Percentiles rank a stretch among this genome's conserved stretches.
Evolutionary conservation across 192 early-diverging fungal species (phyloP).

Genomic region (Diversispora eburnea): DNA sequence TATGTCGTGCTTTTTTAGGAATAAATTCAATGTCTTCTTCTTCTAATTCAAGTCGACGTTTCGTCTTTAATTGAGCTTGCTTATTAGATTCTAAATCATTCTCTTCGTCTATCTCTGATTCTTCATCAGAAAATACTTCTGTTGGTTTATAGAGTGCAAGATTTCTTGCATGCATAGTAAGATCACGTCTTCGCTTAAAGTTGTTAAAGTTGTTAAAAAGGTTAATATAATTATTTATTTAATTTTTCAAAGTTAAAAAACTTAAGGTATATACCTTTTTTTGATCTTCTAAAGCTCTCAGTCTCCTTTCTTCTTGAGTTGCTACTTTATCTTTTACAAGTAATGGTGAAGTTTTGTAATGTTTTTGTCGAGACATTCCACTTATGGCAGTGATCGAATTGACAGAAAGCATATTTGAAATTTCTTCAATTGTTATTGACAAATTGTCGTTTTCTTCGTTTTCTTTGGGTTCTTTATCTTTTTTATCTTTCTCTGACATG

Average conservation of each 20-base stretch:
- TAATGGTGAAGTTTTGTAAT: slow-evolving; percentile 25
- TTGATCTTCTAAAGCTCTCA: slow-evolving; percentile 40
- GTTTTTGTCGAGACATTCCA: neutral
- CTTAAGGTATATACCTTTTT: slow-evolving; percentile 33
- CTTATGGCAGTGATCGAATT: neutral
- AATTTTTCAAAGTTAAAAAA: neutral
- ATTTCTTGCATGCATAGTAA: slow-evolving; percentile 43
- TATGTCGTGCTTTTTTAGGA: neutral
- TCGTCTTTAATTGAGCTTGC: slow-evolving; percentile 19
- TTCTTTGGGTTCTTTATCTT: neutral
- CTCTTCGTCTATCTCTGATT: slow-evolving; percentile 28
- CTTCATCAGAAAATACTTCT: slow-evolving; percentile 33
- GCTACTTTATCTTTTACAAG: slow-evolving; percentile 14
- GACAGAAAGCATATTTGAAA: slow-evolving; percentile 9
- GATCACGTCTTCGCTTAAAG: slow-evolving; percentile 40
- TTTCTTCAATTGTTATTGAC: slow-evolving; percentile 17
- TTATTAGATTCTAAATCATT: slow-evolving; percentile 24
- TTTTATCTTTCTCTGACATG: neutral
- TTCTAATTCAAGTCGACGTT: slow-evolving; percentile 25
- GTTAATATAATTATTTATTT: neutral
- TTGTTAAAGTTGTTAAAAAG: slow-evolving; percentile 35
- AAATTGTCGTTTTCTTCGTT: neutral
- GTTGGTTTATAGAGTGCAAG: slow-evolving; percentile 39
- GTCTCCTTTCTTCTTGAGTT: slow-evolving; percentile 41
- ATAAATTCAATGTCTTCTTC: slow-evolving; percentile 27